A percentile compares a stretch with the other conserved stretches of the same genome.
These are phyloP conservation scores for Serendipita sp. DNA, from an alignment of 768 basidiomycete genomes.

Conservation along the genomic window DNA sequence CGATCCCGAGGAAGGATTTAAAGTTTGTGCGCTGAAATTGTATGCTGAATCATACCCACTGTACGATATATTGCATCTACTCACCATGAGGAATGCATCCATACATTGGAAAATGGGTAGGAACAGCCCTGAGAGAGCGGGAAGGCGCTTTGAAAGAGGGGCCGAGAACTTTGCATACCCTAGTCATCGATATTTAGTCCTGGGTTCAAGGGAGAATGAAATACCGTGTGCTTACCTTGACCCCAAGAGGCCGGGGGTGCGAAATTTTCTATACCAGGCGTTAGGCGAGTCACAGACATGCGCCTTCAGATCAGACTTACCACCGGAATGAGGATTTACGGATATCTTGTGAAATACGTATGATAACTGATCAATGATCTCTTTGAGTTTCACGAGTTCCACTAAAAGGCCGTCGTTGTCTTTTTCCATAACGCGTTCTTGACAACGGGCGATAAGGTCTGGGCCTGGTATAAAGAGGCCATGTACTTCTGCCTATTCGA, in stretches of 20 bases:
- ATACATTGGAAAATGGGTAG: not conserved
- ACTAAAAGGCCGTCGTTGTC: not conserved
- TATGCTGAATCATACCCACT: not conserved
- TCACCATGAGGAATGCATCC: not conserved
- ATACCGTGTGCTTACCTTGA: not conserved
- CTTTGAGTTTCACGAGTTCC: not conserved
- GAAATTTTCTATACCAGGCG: not conserved
- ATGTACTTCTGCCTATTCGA: not conserved
- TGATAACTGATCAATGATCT: not conserved
- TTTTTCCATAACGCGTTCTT: not conserved
- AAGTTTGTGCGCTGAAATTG: not conserved
- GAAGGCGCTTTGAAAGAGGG: not conserved
- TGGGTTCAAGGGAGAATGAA: too few species aligned
- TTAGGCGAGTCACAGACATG: not conserved
- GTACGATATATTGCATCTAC: not conserved
- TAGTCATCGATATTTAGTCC: not conserved
- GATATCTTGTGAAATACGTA: constrained; percentile 1
- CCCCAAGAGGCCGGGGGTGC: not conserved
- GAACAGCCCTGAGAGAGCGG: not conserved
- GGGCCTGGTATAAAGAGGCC: not conserved
- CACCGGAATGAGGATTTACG: not conserved
- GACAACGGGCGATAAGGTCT: not conserved
- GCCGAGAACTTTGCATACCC: not conserved
- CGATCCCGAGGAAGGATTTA: not conserved
- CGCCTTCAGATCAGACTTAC: not conserved